A percentile compares a stretch with the other conserved stretches of the same genome.
phyloP scores from a whole-genome alignment of 306 rosid genomes.

The Cucurbita moschata region DNA sequence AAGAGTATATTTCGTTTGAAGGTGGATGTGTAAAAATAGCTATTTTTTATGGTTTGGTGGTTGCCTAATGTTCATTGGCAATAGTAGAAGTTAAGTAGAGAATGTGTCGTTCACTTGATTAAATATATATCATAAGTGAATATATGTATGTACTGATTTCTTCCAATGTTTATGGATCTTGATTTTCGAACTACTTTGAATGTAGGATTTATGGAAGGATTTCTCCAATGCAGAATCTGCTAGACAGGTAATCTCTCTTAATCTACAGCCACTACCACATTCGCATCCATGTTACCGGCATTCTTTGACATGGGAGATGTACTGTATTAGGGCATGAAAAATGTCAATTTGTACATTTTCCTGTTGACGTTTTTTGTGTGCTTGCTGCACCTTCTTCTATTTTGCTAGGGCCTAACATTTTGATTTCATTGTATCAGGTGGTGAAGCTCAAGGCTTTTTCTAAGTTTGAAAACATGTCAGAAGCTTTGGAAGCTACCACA shows the following conservation, averaged over 20 bases:
- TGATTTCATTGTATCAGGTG: slow-evolving; percentile 27
- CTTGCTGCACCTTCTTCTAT: background rate
- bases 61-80: background rate
- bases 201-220: slow-evolving; percentile 55
- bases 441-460: slow-evolving; percentile 83
- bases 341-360: background rate
- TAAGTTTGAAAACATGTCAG: slow-evolving; percentile 74
- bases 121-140: background rate
- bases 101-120: background rate
- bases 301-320: background rate
- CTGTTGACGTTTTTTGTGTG: background rate
- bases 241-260: slow-evolving; percentile 38
- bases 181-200: background rate
- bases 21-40: background rate
- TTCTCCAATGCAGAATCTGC: slow-evolving; percentile 60
- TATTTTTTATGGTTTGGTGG: background rate
- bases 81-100: background rate
- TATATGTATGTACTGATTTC: background rate
- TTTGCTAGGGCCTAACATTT: background rate
- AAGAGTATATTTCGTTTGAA: background rate
- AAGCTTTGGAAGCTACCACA: slow-evolving; percentile 72
- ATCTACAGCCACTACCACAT: too few relatives aligned
- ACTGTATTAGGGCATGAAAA: background rate
- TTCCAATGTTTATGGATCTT: background rate
- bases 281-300: background rate